These are phyloP conservation scores for Colletotrichum sublineola DNA, from an alignment of 2,329 filamentous ascomycete species.

Conservation along the genomic window DNA sequence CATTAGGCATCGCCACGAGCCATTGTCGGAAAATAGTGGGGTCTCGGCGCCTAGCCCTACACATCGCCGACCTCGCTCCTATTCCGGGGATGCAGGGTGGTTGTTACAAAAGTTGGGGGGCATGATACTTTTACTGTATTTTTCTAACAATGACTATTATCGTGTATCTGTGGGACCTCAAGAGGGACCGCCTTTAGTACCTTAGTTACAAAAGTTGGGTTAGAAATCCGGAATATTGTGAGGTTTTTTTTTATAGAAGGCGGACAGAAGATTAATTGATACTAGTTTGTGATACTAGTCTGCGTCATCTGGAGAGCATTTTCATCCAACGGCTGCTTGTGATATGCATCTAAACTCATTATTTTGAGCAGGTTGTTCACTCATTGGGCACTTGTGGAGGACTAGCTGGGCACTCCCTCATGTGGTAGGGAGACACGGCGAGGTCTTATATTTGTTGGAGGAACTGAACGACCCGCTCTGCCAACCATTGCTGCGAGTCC, in stretches of 20 bases:
- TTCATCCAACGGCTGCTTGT: not conserved
- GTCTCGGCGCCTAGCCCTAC: conserved; percentile 14
- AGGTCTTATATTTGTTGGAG: conserved; percentile 47
- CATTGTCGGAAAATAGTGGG: conserved; percentile 18
- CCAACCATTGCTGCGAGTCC: conserved; percentile 64
- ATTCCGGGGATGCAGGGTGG: conserved; percentile 7
- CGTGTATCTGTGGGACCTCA: too few species aligned
- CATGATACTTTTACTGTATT: too few species aligned
- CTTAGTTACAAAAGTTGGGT: not conserved
- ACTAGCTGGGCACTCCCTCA: not conserved
- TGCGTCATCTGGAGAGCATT: too few species aligned
- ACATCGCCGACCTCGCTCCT: conserved; percentile 38
- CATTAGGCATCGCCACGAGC: conserved; percentile 34
- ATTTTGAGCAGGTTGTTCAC: not conserved
- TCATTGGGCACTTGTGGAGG: not conserved
- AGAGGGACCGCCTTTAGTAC: too few species aligned
- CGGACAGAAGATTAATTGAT: not conserved
- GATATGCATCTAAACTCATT: not conserved
- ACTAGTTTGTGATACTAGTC: not conserved
- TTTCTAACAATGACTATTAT: too few species aligned
- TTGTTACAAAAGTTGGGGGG: not conserved
- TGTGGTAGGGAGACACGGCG: not conserved
- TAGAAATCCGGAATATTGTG: not conserved
- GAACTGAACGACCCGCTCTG: conserved; percentile 61
- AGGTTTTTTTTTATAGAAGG: not conserved